phyloP scores from a whole-genome alignment of 345 rosid species.

The Populus euphratica region DNA sequence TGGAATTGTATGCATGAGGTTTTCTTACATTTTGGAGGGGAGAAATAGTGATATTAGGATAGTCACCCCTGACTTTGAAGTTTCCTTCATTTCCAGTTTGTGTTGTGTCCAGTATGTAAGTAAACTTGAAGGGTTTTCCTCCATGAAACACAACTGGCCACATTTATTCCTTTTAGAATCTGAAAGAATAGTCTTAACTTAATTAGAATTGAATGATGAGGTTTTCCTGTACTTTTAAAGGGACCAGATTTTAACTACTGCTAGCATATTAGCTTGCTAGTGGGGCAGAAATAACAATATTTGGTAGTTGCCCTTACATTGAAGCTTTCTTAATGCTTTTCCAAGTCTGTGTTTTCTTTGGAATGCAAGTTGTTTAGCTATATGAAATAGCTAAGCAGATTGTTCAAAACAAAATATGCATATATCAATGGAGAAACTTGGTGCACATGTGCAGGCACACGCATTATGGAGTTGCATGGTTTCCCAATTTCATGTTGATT shows the following conservation, averaged over 20 bases:
- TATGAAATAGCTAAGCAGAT: background rate
- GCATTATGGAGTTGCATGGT: background rate
- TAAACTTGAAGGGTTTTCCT: too few species aligned
- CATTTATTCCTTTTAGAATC: too few species aligned
- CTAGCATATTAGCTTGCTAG: too few species aligned
- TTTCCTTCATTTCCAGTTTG: too few species aligned
- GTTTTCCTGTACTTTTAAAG: too few species aligned
- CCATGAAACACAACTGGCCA: too few species aligned
- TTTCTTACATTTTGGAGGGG: background rate
- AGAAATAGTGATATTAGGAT: background rate
- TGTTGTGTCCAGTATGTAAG: too few species aligned
- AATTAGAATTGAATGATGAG: too few species aligned
- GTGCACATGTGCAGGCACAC: background rate
- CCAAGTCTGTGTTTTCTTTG: background rate
- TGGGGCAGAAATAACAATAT: too few species aligned
- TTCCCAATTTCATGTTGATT: background rate
- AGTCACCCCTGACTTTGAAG: background rate
- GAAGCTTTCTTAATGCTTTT: background rate
- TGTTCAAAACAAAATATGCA: background rate
- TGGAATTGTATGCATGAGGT: background rate
- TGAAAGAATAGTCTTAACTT: too few species aligned
- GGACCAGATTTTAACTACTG: too few species aligned
- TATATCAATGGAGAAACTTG: constrained; percentile 1
- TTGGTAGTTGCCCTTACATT: background rate
- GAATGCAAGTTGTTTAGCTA: background rate